phyloP scores from a whole-genome alignment of 148 eudicot species.

The Suaeda aralocaspica region DNA sequence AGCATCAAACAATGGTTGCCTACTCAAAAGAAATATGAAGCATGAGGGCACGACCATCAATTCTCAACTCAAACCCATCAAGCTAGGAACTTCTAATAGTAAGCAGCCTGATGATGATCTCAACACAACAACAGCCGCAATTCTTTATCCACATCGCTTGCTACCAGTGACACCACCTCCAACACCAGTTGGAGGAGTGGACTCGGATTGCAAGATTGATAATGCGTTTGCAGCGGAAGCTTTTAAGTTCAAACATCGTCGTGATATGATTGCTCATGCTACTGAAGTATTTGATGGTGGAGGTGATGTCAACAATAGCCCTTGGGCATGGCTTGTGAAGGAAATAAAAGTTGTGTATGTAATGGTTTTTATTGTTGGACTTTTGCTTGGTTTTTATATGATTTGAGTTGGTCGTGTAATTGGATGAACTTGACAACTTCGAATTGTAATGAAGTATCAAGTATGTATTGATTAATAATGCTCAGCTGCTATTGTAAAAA shows the following conservation, averaged over 20 bases:
- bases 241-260: background rate
- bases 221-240: slow-evolving; percentile 6
- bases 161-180: slow-evolving; percentile 12
- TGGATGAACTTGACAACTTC: background rate
- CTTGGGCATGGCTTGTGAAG: background rate
- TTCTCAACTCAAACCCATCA: slow-evolving; percentile 2
- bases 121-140: background rate
- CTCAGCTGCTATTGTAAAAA: too few species aligned
- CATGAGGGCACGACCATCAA: background rate
- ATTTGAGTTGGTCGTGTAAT: background rate
- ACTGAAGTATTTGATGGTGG: slow-evolving; percentile 8
- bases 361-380: slow-evolving; percentile 6
- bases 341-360: slow-evolving; percentile 1
- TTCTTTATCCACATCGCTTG: background rate
- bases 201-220: background rate
- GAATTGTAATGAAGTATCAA: too few species aligned
- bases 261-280: slow-evolving; percentile 14
- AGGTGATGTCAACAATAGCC: background rate
- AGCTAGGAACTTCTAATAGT: slow-evolving; percentile 5
- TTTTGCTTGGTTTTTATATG: slow-evolving; percentile 13
- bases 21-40: slow-evolving; percentile 17
- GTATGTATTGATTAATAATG: background rate
- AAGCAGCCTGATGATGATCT: background rate
- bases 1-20: too few species aligned
- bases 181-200: background rate